A percentile compares a stretch with the other conserved stretches of the same genome.
These are phyloP conservation scores for Nematocida sp. DNA, from an alignment of 371 early-diverging fungal genomes.

Conservation along the genomic window DNA sequence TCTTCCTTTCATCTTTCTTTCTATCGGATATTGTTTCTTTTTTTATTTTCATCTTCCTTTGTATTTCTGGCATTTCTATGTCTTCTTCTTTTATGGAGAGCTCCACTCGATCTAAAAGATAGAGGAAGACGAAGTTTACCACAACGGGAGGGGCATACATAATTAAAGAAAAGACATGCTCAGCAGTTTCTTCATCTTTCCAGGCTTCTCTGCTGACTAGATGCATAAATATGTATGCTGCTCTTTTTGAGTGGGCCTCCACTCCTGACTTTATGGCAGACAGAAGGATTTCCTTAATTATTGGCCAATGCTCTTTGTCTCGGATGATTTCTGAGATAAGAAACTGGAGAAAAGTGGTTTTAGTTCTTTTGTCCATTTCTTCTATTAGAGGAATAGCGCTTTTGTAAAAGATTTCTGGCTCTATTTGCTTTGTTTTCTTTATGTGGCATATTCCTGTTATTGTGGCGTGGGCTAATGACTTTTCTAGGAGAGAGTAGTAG, in stretches of 20 bases:
- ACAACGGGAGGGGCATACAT: constrained; percentile 6
- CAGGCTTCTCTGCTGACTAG: constrained; percentile 42
- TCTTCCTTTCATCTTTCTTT: constrained; percentile 44
- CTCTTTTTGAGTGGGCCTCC: constrained; percentile 47
- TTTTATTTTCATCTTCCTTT: constrained; percentile 19
- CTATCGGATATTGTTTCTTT: constrained; percentile 41
- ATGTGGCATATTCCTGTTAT: constrained; percentile 23
- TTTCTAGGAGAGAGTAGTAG: constrained; percentile 41
- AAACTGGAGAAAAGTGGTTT: constrained; percentile 48
- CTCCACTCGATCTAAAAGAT: constrained; percentile 41
- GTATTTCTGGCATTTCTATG: constrained; percentile 30
- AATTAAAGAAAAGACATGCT: constrained; percentile 29
- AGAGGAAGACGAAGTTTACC: constrained; percentile 41
- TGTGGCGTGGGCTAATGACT: constrained; percentile 28
- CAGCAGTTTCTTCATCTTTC: constrained; percentile 26
- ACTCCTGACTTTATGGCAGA: constrained; percentile 34
- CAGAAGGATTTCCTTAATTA: constrained; percentile 25
- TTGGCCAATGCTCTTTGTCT: constrained; percentile 33
- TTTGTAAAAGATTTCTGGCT: constrained; percentile 51
- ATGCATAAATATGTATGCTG: constrained; percentile 49
- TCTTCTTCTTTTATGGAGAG: constrained; percentile 46
- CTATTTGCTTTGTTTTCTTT: constrained; percentile 52
- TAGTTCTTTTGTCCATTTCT: constrained; percentile 52
- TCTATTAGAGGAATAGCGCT: constrained; percentile 37
- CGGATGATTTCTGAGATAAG: constrained; percentile 46